These are phyloP conservation scores for Globisporangium acanthophoron DNA, from an alignment of 352 stramenopile species.

Conservation along the genomic window DNA sequence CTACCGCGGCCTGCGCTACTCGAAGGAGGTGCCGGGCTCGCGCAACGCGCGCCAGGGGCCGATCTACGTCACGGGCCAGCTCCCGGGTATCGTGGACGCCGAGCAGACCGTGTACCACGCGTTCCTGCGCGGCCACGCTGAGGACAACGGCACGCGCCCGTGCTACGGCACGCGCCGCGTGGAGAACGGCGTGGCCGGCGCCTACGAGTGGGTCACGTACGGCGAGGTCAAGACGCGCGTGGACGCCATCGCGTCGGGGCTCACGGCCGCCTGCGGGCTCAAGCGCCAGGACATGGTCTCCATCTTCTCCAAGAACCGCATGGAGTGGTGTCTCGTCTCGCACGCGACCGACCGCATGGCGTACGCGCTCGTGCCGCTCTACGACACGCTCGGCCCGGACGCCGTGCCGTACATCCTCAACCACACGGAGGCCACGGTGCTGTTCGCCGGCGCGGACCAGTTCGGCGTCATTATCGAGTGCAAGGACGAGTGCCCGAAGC, in stretches of 20 bases:
- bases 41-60: conserved; percentile 16
- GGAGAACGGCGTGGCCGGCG: conserved; percentile 33
- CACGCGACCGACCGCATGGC: conserved; percentile 60
- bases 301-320: conserved; percentile 67
- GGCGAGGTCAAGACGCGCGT: conserved; percentile 32
- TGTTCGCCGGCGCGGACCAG: conserved; percentile 55
- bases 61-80: conserved; percentile 13
- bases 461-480: conserved; percentile 55
- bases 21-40: conserved; percentile 20
- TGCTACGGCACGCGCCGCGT: conserved; percentile 37
- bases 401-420: conserved; percentile 69
- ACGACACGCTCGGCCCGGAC: conserved; percentile 72
- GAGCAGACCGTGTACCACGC: conserved; percentile 18
- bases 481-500: conserved; percentile 35
- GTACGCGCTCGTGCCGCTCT: conserved; percentile 67
- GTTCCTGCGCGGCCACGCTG: conserved; percentile 10
- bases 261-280: conserved; percentile 25
- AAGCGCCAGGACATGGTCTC: conserved; percentile 48
- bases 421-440: conserved; percentile 55
- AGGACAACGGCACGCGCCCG: conserved; percentile 18
- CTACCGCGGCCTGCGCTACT: conserved; percentile 19
- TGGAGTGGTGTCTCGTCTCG: conserved; percentile 54
- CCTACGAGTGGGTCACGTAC: conserved; percentile 61
- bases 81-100: conserved; percentile 5
- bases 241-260: conserved; percentile 33